These are phyloP conservation scores for Collybiopsis luxurians DNA, from an alignment of 768 basidiomycete genomes.

Conservation along the genomic window DNA sequence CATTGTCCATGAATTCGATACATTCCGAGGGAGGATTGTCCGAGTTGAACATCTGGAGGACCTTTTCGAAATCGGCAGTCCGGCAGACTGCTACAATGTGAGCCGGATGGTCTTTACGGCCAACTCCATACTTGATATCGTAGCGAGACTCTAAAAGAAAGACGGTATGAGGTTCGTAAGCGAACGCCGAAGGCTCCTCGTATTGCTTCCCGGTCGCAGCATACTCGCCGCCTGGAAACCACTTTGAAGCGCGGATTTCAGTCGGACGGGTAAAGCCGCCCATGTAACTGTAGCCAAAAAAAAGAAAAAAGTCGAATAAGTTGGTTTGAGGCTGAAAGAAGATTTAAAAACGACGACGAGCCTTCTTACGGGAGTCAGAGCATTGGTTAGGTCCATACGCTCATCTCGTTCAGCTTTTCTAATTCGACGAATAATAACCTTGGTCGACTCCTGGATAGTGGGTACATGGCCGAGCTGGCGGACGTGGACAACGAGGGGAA, in stretches of 20 bases:
- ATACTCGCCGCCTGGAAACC: constrained; percentile 33
- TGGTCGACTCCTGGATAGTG: constrained; percentile 1
- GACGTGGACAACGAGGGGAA: neutral
- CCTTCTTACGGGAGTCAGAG: constrained; percentile 34
- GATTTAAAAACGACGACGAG: constrained; percentile 22
- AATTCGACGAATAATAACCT: constrained; percentile 21
- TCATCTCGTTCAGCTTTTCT: constrained; percentile 42
- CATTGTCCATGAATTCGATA: constrained; percentile 32
- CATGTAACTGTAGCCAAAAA: constrained; percentile 28
- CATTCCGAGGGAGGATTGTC: constrained; percentile 7
- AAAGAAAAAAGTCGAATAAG: constrained; percentile 3
- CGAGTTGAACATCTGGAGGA: constrained; percentile 31
- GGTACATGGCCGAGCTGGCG: neutral
- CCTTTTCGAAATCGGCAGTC: constrained; percentile 25
- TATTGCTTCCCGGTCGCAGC: constrained; percentile 19
- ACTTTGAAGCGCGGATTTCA: constrained; percentile 32
- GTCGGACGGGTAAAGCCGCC: constrained; percentile 37
- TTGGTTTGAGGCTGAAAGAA: no score
- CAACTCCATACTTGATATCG: constrained; percentile 23
- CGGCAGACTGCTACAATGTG: constrained; percentile 32
- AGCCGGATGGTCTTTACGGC: constrained; percentile 26
- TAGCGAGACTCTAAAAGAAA: constrained; percentile 35
- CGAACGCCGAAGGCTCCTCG: constrained; percentile 26
- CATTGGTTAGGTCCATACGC: constrained; percentile 32
- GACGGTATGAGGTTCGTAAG: constrained; percentile 38